A percentile compares a stretch with the other conserved stretches of the same genome.
Evolutionary conservation across 2,329 filamentous ascomycete species (phyloP).

Genomic region (Aphanoascus verrucosus): DNA sequence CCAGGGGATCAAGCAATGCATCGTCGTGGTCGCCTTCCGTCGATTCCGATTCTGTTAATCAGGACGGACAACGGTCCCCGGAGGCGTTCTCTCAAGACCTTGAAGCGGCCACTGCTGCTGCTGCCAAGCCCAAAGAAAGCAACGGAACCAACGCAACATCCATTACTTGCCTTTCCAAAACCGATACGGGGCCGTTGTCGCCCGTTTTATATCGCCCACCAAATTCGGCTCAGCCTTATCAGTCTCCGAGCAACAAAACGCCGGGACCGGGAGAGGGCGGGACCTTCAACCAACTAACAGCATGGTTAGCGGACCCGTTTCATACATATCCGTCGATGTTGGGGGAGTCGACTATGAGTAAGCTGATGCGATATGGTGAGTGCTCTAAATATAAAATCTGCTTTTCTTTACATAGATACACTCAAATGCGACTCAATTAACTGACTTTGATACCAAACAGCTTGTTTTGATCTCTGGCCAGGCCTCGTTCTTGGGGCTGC

Average conservation of each 20-base stretch:
- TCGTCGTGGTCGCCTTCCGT: not conserved
- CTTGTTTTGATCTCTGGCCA: constrained; percentile 18
- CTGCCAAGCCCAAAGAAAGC: not conserved
- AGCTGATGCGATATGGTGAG: constrained; percentile 18
- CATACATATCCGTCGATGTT: constrained; percentile 16
- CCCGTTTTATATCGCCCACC: not conserved
- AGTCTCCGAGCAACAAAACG: not conserved
- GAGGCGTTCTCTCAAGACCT: not conserved
- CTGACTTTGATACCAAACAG: constrained; percentile 2
- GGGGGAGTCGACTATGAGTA: constrained; percentile 15
- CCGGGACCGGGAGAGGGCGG: not conserved
- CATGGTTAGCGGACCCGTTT: constrained; percentile 12
- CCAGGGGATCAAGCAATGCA: not conserved
- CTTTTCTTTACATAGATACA: not conserved
- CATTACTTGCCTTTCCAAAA: not conserved
- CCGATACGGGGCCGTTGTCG: not conserved
- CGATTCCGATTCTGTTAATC: not conserved
- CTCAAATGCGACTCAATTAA: not conserved
- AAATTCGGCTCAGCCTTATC: not conserved
- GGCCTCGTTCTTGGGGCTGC: constrained; percentile 15
- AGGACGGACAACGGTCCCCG: not conserved
- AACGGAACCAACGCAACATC: not conserved
- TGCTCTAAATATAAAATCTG: not conserved
- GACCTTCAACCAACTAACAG: constrained; percentile 15
- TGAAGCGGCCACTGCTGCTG: not conserved